Conservation (phyloP, 2,329 filamentous ascomycete species). For the Ascochyta lentis region DNA sequence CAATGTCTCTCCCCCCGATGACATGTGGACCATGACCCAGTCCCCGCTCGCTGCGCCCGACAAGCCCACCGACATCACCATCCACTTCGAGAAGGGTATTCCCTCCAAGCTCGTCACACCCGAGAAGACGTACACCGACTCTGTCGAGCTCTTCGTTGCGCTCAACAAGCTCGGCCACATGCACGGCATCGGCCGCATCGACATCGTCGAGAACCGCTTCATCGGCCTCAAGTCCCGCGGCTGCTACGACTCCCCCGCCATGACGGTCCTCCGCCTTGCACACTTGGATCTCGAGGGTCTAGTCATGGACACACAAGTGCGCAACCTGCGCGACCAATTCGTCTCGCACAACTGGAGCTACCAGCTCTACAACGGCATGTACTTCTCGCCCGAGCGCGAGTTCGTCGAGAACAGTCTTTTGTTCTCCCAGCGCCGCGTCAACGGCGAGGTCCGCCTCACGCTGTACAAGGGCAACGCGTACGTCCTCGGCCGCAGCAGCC, state of each 20-base stretch:
- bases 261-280: constrained; percentile 59
- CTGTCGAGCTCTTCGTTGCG: constrained; percentile 74
- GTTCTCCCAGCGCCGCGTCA: constrained; percentile 50
- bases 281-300: constrained; percentile 71
- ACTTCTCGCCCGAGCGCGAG: constrained; percentile 75
- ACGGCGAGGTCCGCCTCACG: constrained; percentile 64
- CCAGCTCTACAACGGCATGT: constrained; percentile 66
- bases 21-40: constrained; percentile 80
- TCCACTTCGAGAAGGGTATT: constrained; percentile 77
- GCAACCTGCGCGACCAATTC: constrained; percentile 73
- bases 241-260: constrained; percentile 70
- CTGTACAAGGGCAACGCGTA: constrained; percentile 71
- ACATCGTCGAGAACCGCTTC: constrained; percentile 84
- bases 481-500: constrained; percentile 64
- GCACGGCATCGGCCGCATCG: constrained; percentile 79
- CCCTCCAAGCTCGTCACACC: constrained; percentile 69
- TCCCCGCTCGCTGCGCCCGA: constrained; percentile 75
- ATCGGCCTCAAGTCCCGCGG: constrained; percentile 81
- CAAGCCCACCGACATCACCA: constrained; percentile 72
- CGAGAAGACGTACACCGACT: constrained; percentile 68
- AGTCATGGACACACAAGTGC: constrained; percentile 71
- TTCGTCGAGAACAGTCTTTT: constrained; percentile 68
- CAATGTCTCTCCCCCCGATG: constrained; percentile 69
- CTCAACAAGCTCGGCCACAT: constrained; percentile 74
- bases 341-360: constrained; percentile 60